These are phyloP conservation scores for Raffaelea ambrosiae DNA, from an alignment of 2,329 filamentous ascomycete genomes.

Conservation along the genomic window DNA sequence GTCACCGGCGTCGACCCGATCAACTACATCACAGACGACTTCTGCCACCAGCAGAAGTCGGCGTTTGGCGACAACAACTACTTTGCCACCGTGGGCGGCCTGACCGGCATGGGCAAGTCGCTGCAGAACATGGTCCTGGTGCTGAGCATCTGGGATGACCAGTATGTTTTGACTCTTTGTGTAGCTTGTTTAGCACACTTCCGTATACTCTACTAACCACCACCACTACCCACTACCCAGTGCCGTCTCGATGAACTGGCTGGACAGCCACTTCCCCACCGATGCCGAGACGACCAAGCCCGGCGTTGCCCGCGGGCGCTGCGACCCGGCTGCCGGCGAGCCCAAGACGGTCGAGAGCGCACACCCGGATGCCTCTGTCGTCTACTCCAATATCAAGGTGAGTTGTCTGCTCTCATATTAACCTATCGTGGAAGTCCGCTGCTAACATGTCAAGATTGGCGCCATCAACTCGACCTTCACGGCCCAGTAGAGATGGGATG, in stretches of 20 bases:
- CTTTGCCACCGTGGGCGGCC: constrained; percentile 44
- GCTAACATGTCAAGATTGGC: neutral
- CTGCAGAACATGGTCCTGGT: constrained; percentile 54
- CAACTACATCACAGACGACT: constrained; percentile 39
- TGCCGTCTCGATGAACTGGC: constrained; percentile 32
- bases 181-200: too few species aligned
- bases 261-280: constrained; percentile 49
- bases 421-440: neutral
- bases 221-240: constrained; percentile 25
- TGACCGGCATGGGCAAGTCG: constrained; percentile 43
- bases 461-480: too few species aligned
- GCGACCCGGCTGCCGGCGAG: constrained; percentile 33
- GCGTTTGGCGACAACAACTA: constrained; percentile 42
- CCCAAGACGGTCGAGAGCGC: constrained; percentile 34
- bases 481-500: too few species aligned
- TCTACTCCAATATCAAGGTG: constrained; percentile 40
- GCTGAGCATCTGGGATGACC: constrained; percentile 54
- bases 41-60: constrained; percentile 46
- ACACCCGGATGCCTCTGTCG: constrained; percentile 31
- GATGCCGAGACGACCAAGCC: constrained; percentile 23
- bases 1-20: constrained; percentile 17
- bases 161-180: too few species aligned
- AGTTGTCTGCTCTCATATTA: too few species aligned
- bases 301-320: constrained; percentile 39
- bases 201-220: too few species aligned